Evolutionary conservation across 2,329 filamentous ascomycete species (phyloP).

Genomic region (Biscogniauxia mediterranea): DNA sequence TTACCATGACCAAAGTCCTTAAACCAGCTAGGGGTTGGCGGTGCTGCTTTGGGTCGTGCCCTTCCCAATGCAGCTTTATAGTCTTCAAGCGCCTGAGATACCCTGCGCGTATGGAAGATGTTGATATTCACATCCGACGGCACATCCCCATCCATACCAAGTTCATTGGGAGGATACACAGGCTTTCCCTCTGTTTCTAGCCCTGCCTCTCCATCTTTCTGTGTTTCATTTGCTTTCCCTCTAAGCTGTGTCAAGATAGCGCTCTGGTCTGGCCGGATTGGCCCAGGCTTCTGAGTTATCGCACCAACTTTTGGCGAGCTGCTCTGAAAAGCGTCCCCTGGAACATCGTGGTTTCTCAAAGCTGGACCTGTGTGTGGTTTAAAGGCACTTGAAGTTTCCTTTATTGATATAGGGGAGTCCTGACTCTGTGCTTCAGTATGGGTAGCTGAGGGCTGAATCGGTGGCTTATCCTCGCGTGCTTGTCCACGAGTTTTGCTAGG

Average conservation of each 20-base stretch:
- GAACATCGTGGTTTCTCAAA: constrained; percentile 7
- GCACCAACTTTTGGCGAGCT: constrained; percentile 10
- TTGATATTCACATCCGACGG: constrained; percentile 45
- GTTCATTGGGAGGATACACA: background rate
- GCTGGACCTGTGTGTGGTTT: background rate
- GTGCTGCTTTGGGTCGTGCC: constrained; percentile 18
- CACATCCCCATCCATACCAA: constrained; percentile 29
- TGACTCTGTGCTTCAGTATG: background rate
- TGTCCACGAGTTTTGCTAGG: constrained; percentile 2
- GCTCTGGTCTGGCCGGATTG: constrained; percentile 20
- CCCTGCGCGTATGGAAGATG: constrained; percentile 47
- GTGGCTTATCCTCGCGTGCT: constrained; percentile 2
- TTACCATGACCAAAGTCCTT: constrained; percentile 34
- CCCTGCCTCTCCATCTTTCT: background rate
- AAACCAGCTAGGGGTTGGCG: constrained; percentile 32
- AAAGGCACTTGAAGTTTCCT: background rate
- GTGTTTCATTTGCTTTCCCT: constrained; percentile 6
- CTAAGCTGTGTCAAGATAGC: constrained; percentile 24
- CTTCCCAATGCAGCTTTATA: constrained; percentile 23
- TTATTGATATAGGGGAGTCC: background rate
- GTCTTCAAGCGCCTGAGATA: constrained; percentile 42
- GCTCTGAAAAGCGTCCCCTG: constrained; percentile 10
- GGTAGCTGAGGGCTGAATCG: constrained; percentile 2
- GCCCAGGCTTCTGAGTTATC: constrained; percentile 8
- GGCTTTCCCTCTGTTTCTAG: constrained; percentile 1